Evolutionary conservation across 257 asterid species (phyloP), one percentile per base, ranked within the genome.

Genomic region (Fraxinus excelsior): DNA sequence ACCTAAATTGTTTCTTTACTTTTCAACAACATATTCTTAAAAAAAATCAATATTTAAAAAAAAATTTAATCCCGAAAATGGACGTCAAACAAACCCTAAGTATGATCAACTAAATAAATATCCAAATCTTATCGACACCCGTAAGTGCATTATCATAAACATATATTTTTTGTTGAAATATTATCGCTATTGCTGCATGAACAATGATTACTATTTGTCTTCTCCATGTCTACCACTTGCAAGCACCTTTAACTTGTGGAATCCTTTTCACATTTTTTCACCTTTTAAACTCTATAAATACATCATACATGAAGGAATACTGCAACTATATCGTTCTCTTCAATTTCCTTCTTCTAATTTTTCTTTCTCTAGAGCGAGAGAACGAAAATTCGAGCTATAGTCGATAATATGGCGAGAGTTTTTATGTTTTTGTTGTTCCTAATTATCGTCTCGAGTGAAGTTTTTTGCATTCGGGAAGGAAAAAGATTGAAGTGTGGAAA

Each of bases 161-260:
- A 38, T 38, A 9, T 7, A 60, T 25, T 21, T 60, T 38, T 60
- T 28, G 64, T 60, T 60, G 13, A 60, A 12, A 60, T 60, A 23
- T 60, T 9, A 23, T 40, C 14, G 2, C 46, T 3, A 11, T 8
- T 56, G 12, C 26, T n/a, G 16, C 67, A 23, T 60, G 67, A 60
- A 9, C 34, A 60, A 60, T 60, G 67, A 60, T 40, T 2, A 60
- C 67, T 25, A 60, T 60, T 58, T 21, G 67, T 60, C 67, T 25
- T 60, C 67, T 23, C 67, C 31, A 21, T 60, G 67, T 60, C 67
- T 60, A 60, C 67, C 67, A 60, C 67, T 60, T 13, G 26, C 67
- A 21, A 21, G 67, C 67, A 9, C 46, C 67, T 13, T 60, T 8
- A 3, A 9, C 67, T 60, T 60, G 18, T 60, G 31, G 67, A 9